These are phyloP conservation scores for Fusarium aywerte DNA, from an alignment of 2,329 filamentous ascomycete genomes.

Conservation along the genomic window DNA sequence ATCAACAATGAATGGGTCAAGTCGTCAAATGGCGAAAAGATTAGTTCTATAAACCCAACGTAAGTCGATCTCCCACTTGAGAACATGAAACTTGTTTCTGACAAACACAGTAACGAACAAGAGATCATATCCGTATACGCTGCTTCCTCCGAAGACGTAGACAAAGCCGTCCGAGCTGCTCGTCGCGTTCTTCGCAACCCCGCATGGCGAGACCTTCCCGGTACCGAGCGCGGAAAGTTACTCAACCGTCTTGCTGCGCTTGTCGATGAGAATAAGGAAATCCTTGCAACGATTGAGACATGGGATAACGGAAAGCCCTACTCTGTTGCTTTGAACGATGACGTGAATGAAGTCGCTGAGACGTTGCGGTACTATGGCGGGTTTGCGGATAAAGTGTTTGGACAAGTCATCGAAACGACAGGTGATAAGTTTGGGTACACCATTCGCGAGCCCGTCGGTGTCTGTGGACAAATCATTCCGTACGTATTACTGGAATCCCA, in stretches of 20 bases:
- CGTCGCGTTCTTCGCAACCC: slow-evolving; percentile 74
- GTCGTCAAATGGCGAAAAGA: slow-evolving; percentile 65
- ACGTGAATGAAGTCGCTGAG: slow-evolving; percentile 61
- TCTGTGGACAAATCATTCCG: slow-evolving; percentile 79
- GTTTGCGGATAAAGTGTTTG: slow-evolving; percentile 82
- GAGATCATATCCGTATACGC: slow-evolving; percentile 50
- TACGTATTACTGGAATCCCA: background rate
- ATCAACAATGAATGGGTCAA: slow-evolving; percentile 81
- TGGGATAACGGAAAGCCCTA: slow-evolving; percentile 84
- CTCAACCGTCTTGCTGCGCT: slow-evolving; percentile 78
- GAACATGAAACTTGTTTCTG: accelerated
- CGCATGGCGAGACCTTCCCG: slow-evolving; percentile 74
- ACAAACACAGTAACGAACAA: slow-evolving; percentile 44
- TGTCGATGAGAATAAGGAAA: slow-evolving; percentile 69
- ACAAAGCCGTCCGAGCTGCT: slow-evolving; percentile 57
- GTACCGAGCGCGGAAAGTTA: slow-evolving; percentile 73
- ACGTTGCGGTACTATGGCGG: slow-evolving; percentile 79
- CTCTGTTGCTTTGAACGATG: slow-evolving; percentile 71
- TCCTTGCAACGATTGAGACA: slow-evolving; percentile 69
- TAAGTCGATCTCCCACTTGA: slow-evolving; percentile 18
- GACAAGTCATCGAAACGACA: slow-evolving; percentile 77
- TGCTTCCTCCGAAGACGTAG: slow-evolving; percentile 47
- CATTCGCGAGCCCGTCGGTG: slow-evolving; percentile 79
- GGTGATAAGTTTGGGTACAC: slow-evolving; percentile 79
- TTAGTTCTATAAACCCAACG: slow-evolving; percentile 69